Base-by-base conservation (phyloP, 179 eudicot genomes). In the Patellifolia procumbens region DNA sequence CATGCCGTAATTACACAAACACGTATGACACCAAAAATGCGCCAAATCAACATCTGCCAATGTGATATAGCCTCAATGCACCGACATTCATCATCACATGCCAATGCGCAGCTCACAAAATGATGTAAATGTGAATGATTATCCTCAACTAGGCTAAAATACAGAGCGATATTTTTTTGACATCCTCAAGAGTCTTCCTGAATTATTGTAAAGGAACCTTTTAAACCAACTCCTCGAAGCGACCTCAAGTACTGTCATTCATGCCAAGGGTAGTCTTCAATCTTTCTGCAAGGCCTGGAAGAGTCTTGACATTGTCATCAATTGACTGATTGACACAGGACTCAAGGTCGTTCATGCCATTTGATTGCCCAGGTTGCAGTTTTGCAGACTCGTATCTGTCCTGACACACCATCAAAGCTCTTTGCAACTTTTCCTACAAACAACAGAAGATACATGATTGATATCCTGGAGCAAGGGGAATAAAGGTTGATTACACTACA, bases 391-490 rank as follows among this genome's bases (percentile, higher is more conserved):
- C 98, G 63, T 79, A 92, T 77, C 80, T 92, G 85, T 94, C 98
- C 74, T 92, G 98, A 88, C 98, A 94, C 42, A 94, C 98, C 83
- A 85, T 83, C 59, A 92, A 79, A 43, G 97, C 85, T 82, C 97
- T 85, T 66, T 90, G 91, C 88, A 95, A 52, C 73, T 87, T 79
- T 78, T 91, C 97, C 99, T 95, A 87, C 63, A 84, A 62, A 28
- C 6, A 68, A 22, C 7, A 61, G 24, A 13, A 5, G 37, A 29
- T 49, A 79, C 52, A 51, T n/a, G 20, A 76, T 35, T 58, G 56
- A 46, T 46, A 35, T 7, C 28, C 22, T 24, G 20, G 13, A 11
- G 20, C 10, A 67, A n/a, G 53, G 32, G 4, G 28, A 42, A 22
- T 32, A 22, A n/a, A 39, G 39, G 29, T 34, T 26, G 51, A 1